Base-by-base conservation (phyloP, 139 green algal genomes). In the Asterochloris sp. region DNA sequence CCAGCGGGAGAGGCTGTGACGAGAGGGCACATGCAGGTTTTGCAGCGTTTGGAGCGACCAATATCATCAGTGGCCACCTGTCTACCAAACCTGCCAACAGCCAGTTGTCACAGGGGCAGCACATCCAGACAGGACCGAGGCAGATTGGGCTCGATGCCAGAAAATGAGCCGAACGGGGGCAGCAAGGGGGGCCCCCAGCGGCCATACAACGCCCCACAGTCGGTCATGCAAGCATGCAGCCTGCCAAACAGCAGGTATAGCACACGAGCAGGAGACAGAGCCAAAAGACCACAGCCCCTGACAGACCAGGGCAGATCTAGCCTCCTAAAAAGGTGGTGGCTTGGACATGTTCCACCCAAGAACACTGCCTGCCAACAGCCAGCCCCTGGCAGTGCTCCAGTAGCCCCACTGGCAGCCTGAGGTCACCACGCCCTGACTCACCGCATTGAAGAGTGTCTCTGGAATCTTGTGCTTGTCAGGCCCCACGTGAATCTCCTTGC, bases 361-460 rank as follows among this genome's bases (percentile, higher is more conserved):
- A 73, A 21, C n/a, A 73, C 38, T 54, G 38, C 38, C 38, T 54
- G 38, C 38, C 38, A 54, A 54, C 38, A 54, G 38, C 38, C 6
- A 54, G 4, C 38, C 38, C 38, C 38, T 54, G 38, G 38, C 6
- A 6, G 38, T 54, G 38, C 38, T 54, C 6, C 6, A 54, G 38
- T 6, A 54, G 38, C 6, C 38, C 38, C 38, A 54, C 38, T 54
- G 38, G 38, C 38, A 54, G 38, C 38, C 38, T 54, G 38, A 54
- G 38, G 38, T 54, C 38, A 10, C 38, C 38, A 54, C 2, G 38
- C 38, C 38, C 38, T 10, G 38, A 13, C 61, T 63, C 64, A 89
- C 89, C 84, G 92, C 91, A 66, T 96, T 88, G 90, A 98, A 98
- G 4, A 98, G 83, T 14, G 95, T 69, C 84, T 98, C 95, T 0